phyloP scores from a whole-genome alignment of 768 basidiomycete species.

The Kwoniella heveanensis region DNA sequence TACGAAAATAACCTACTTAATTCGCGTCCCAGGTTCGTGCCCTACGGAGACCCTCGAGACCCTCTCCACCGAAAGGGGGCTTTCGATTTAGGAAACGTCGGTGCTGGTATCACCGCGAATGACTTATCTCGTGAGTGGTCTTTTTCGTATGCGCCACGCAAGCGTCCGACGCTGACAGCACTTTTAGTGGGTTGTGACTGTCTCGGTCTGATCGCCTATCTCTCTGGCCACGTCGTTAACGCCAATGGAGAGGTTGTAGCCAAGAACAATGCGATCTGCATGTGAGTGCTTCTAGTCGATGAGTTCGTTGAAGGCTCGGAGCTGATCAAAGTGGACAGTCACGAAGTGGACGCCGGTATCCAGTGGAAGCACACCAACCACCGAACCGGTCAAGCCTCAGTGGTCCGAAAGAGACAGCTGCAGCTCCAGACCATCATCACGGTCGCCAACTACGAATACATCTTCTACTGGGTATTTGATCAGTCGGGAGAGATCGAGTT shows the following conservation, averaged over 20 bases:
- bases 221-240: slow-evolving; percentile 4
- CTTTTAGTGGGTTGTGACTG: too few species aligned
- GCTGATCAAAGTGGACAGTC: slow-evolving; percentile 4
- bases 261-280: slow-evolving; percentile 45
- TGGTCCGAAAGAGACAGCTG: slow-evolving; percentile 41
- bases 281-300: slow-evolving; percentile 1
- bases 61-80: too few species aligned
- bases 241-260: slow-evolving; percentile 21
- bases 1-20: too few species aligned
- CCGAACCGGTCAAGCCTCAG: slow-evolving; percentile 38
- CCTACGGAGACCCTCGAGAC: too few species aligned
- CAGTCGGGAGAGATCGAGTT: slow-evolving; percentile 45
- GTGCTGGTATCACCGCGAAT: too few species aligned
- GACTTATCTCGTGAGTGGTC: too few species aligned
- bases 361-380: slow-evolving; percentile 53
- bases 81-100: too few species aligned
- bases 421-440: slow-evolving; percentile 46
- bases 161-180: too few species aligned
- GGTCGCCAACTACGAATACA: slow-evolving; percentile 49
- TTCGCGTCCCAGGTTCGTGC: too few species aligned
- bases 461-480: slow-evolving; percentile 39
- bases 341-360: slow-evolving; percentile 53
- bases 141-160: too few species aligned
- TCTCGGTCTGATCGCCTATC: too few species aligned
- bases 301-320: not conserved